Base-by-base conservation (phyloP, 495 filamentous ascomycete genomes). In the Glarea lozoyensis region DNA sequence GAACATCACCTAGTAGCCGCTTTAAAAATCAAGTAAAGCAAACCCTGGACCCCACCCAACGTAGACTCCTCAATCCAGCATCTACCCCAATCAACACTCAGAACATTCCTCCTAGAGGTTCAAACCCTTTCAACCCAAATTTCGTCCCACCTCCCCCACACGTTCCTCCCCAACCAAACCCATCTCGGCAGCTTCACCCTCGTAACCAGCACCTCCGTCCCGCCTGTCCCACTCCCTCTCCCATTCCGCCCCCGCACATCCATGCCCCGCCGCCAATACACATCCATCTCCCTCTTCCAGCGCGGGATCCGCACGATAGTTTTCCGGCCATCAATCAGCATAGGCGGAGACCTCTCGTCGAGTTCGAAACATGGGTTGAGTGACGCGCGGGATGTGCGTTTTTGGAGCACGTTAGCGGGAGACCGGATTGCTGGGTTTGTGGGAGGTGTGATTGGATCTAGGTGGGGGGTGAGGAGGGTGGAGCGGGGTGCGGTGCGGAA, bases 41-140 rank as follows among this genome's bases (percentile, higher is more conserved):
- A n/a, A n/a, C n/a, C n/a, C n/a, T n/a, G n/a, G n/a, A n/a, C n/a
- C n/a, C n/a, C n/a, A n/a, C n/a, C n/a, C n/a, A n/a, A n/a, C n/a
- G n/a, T n/a, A n/a, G n/a, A n/a, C 13, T 13, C 13, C 18, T 37
- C 13, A 12, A 17, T 13, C 34, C 3, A 5, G 13, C 13, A 19
- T 36, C 6, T 36, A 17, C 6, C 33, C 10, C 15, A 36, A 19
- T 11, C 34, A 37, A 11, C 2, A 16, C 13, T n/a, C 13, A n/a
- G n/a, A n/a, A n/a, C n/a, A n/a, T 16, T 13, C 3, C 11, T 19
- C 25, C n/a, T 29, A n/a, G 25, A 7, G 25, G 25, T 10, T 42
- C 29, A 45, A 38, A 10, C 15, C 35, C 15, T 30, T 27, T 46
- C 43, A 39, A 46, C 27, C 43, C 43, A 46, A n/a, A 46, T 2